These are phyloP conservation scores for Globisporangium irregulare DNA, from an alignment of 352 stramenopile genomes.

Conservation along the genomic window DNA sequence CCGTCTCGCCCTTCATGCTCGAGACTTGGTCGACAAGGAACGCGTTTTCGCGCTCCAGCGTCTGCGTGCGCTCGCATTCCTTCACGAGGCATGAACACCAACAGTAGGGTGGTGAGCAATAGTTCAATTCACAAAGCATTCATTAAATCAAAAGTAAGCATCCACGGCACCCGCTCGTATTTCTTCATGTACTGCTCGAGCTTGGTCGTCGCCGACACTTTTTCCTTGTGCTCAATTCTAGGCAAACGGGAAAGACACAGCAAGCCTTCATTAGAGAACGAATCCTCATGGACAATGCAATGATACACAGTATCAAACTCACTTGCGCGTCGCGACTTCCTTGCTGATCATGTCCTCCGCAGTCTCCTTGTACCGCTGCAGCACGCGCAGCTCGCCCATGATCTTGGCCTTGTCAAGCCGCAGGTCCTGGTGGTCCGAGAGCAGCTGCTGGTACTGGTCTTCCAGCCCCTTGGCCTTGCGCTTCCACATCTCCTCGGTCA, in stretches of 20 bases:
- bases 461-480: slow-evolving; percentile 64
- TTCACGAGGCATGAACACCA: not conserved
- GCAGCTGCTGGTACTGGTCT: slow-evolving; percentile 64
- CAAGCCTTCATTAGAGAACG: not conserved
- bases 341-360: slow-evolving; percentile 62
- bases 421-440: slow-evolving; percentile 69
- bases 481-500: slow-evolving; percentile 78
- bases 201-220: slow-evolving; percentile 54
- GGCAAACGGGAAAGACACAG: not conserved
- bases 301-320: slow-evolving; percentile 1
- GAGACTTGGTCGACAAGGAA: slow-evolving; percentile 72
- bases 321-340: slow-evolving; percentile 54
- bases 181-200: slow-evolving; percentile 83
- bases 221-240: slow-evolving; percentile 68
- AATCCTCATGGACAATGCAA: not conserved
- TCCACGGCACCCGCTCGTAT: slow-evolving; percentile 47
- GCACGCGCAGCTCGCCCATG: slow-evolving; percentile 58
- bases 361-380: slow-evolving; percentile 73
- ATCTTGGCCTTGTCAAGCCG: slow-evolving; percentile 67
- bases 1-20: slow-evolving; percentile 67
- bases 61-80: slow-evolving; percentile 57
- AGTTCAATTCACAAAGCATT: not conserved
- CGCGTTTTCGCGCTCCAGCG: slow-evolving; percentile 63
- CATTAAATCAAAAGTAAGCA: not conserved
- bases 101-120: not conserved